Conservation (phyloP, 371 early-diverging fungal species). For the Circinella umbellata region DNA sequence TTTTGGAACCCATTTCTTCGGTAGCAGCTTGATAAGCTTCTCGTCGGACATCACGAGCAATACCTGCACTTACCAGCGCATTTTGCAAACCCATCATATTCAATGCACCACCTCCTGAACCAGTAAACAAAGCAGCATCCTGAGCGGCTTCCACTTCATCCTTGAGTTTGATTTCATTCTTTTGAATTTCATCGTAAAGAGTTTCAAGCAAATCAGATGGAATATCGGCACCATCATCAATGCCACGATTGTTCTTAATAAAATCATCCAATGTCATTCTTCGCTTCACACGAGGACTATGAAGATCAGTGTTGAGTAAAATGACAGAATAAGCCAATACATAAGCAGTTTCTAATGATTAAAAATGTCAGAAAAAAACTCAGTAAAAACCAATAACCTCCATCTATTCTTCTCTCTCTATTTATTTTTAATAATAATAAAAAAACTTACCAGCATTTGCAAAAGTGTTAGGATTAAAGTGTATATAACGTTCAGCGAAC, state of each 20-base stretch:
- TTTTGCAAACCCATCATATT: constrained; percentile 52
- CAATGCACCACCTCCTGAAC: constrained; percentile 27
- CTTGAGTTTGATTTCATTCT: constrained; percentile 92
- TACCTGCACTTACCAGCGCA: constrained; percentile 53
- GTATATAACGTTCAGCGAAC: constrained; percentile 93
- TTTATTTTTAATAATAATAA: background rate
- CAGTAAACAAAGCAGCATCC: constrained; percentile 34
- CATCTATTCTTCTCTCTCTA: too few species aligned
- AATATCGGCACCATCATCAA: constrained; percentile 86
- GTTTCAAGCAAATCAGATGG: constrained; percentile 66
- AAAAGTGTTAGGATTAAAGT: constrained; percentile 75
- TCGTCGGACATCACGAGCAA: constrained; percentile 52
- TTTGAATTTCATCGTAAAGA: constrained; percentile 83
- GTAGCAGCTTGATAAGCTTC: constrained; percentile 59
- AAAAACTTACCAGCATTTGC: constrained; percentile 66
- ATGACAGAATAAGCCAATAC: constrained; percentile 94
- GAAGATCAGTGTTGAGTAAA: constrained; percentile 96
- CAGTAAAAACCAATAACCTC: too few species aligned
- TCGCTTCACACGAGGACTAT: constrained; percentile 89
- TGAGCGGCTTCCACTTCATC: constrained; percentile 74
- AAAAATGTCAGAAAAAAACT: too few species aligned
- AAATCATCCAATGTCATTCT: constrained; percentile 95
- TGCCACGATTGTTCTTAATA: constrained; percentile 93
- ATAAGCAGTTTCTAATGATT: constrained; percentile 80
- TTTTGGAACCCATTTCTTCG: constrained; percentile 63